Evolutionary conservation across 192 early-diverging fungal genomes (phyloP).

Genomic region (Glomus cerebriforme): DNA sequence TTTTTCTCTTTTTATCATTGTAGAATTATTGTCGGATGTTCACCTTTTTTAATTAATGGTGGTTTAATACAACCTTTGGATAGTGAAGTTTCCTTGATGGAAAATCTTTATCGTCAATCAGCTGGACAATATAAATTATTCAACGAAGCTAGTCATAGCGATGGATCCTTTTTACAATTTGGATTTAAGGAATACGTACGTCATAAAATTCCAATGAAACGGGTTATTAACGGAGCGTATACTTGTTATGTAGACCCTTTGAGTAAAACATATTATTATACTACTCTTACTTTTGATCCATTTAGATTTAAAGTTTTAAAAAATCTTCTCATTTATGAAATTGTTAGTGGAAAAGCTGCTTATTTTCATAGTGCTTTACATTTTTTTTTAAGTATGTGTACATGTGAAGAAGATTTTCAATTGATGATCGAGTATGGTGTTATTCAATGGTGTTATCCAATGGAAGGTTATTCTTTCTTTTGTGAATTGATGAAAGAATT

Average conservation of each 20-base stretch:
- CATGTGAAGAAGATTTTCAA: slow-evolving; percentile 20
- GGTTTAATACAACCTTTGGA: slow-evolving; percentile 14
- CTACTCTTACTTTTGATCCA: neutral
- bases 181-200: slow-evolving; percentile 24
- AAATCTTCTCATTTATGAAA: slow-evolving; percentile 16
- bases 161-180: neutral
- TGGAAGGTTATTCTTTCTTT: slow-evolving; percentile 8
- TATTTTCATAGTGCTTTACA: slow-evolving; percentile 16
- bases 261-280: slow-evolving; percentile 17
- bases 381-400: slow-evolving; percentile 17
- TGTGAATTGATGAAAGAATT: slow-evolving; percentile 17
- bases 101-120: slow-evolving; percentile 25
- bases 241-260: slow-evolving; percentile 6
- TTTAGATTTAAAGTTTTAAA: slow-evolving; percentile 17
- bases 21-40: neutral
- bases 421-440: slow-evolving; percentile 18
- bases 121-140: slow-evolving; percentile 17
- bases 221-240: slow-evolving; percentile 13
- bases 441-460: slow-evolving; percentile 23
- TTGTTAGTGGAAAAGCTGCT: slow-evolving; percentile 14
- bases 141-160: neutral
- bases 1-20: neutral
- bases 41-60: slow-evolving; percentile 10
- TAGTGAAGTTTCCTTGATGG: neutral
- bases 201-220: slow-evolving; percentile 20